Percentiles rank a stretch among this genome's conserved stretches.
Evolutionary conservation across 305 asterid genomes (phyloP).

Genomic region (Solanum hybrid): DNA sequence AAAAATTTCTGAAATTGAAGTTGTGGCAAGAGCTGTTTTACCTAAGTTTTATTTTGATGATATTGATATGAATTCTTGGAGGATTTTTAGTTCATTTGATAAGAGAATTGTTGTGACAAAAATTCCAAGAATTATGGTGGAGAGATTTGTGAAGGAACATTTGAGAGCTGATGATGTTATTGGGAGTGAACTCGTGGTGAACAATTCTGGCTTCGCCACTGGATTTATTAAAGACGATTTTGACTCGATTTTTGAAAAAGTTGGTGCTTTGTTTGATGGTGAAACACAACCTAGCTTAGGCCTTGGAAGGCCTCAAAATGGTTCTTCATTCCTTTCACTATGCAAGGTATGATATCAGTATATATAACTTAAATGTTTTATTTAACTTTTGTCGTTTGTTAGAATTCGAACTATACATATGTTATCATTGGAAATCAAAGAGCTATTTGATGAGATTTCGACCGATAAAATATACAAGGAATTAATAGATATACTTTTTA

Average conservation of each 20-base stretch:
- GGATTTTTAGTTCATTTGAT: constrained; percentile 33
- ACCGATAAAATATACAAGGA: background rate
- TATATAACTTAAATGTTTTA: background rate
- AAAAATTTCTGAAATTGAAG: constrained; percentile 49
- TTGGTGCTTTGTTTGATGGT: constrained; percentile 28
- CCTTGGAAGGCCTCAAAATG: constrained; percentile 33
- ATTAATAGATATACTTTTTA: background rate
- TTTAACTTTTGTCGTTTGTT: background rate
- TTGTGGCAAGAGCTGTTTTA: constrained; percentile 70
- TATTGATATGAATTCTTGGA: constrained; percentile 51
- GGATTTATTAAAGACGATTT: constrained; percentile 41
- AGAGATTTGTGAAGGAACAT: constrained; percentile 73
- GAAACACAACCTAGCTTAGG: constrained; percentile 45
- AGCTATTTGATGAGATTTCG: background rate
- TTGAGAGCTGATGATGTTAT: constrained; percentile 56
- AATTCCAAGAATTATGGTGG: constrained; percentile 75
- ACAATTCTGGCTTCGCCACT: constrained; percentile 53
- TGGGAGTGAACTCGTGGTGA: constrained; percentile 42
- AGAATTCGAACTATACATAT: background rate
- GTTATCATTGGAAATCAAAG: background rate
- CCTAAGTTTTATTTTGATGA: constrained; percentile 73
- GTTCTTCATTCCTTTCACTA: constrained; percentile 27
- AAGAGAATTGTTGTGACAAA: constrained; percentile 58
- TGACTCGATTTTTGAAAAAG: constrained; percentile 17
- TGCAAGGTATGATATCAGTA: constrained; percentile 32